These are phyloP conservation scores for Cyclotella sp. DNA, from an alignment of 108 stramenopile species.

Conservation along the genomic window DNA sequence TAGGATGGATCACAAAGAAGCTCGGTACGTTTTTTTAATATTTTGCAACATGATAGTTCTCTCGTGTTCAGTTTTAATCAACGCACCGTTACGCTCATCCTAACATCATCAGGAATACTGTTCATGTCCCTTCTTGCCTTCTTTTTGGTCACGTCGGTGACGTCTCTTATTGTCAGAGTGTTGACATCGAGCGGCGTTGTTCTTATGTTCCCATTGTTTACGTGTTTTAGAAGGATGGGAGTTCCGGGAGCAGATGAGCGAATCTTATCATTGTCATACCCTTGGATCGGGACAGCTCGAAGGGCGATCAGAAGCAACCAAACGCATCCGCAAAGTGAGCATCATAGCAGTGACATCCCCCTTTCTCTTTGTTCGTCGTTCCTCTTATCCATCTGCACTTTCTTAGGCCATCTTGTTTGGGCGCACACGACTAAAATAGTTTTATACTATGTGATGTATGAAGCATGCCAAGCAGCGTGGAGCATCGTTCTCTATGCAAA, in stretches of 20 bases:
- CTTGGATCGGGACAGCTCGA: slow-evolving; percentile 69
- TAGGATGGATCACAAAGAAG: slow-evolving; percentile 37
- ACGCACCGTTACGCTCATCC: neutral
- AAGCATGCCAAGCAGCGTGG: slow-evolving; percentile 75
- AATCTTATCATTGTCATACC: slow-evolving; percentile 63
- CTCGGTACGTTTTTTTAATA: slow-evolving; percentile 25
- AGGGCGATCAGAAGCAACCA: slow-evolving; percentile 40
- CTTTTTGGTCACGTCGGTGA: slow-evolving; percentile 68
- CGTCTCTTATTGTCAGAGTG: slow-evolving; percentile 73
- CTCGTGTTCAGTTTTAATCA: neutral
- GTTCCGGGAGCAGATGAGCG: slow-evolving; percentile 61
- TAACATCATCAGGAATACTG: slow-evolving; percentile 31
- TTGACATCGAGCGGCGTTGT: slow-evolving; percentile 73
- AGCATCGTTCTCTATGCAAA: slow-evolving; percentile 67
- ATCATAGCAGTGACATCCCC: neutral
- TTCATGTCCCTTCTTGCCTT: slow-evolving; percentile 59
- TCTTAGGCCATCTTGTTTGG: slow-evolving; percentile 40
- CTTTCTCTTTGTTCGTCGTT: neutral
- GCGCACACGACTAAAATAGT: slow-evolving; percentile 59
- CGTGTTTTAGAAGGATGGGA: slow-evolving; percentile 55
- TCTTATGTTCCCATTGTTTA: slow-evolving; percentile 70
- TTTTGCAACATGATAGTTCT: neutral
- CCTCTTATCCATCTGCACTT: slow-evolving; percentile 19
- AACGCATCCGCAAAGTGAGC: slow-evolving; percentile 48
- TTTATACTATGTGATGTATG: slow-evolving; percentile 74